Percentiles rank a stretch among this genome's conserved stretches.
These are phyloP conservation scores for Lagenidium giganteum DNA, from an alignment of 352 stramenopile species.

Conservation along the genomic window DNA sequence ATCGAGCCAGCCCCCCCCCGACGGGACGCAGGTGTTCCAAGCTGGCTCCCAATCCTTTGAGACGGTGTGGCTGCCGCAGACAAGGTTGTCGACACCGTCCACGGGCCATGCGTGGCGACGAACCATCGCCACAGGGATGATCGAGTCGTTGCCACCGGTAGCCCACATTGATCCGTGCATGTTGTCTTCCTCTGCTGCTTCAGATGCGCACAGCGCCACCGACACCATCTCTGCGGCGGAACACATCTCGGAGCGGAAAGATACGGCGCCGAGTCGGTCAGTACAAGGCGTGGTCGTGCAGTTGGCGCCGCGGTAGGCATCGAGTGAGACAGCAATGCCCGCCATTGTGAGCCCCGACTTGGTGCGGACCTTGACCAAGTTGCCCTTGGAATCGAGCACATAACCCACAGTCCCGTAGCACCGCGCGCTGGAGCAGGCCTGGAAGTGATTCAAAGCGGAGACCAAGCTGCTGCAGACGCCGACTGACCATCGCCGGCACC, in stretches of 20 bases:
- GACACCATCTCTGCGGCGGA: constrained; percentile 30
- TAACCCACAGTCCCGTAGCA: constrained; percentile 8
- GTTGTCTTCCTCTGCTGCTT: constrained; percentile 1
- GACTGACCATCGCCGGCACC: neutral
- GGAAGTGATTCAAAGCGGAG: constrained; percentile 7
- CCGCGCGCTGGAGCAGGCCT: constrained; percentile 6
- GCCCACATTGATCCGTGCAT: constrained; percentile 23
- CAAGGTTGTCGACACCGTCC: constrained; percentile 2
- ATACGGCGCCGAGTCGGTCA: constrained; percentile 10
- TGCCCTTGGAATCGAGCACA: neutral
- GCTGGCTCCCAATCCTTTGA: constrained; percentile 15
- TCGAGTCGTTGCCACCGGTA: constrained; percentile 9
- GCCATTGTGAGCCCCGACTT: constrained; percentile 13
- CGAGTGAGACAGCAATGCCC: constrained; percentile 18
- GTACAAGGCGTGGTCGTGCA: constrained; percentile 18
- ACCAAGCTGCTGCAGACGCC: neutral
- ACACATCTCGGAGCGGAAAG: constrained; percentile 16
- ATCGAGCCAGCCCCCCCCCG: constrained; percentile 20
- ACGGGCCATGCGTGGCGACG: constrained; percentile 16
- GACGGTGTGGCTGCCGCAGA: constrained; percentile 12
- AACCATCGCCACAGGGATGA: constrained; percentile 8
- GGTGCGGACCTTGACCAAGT: constrained; percentile 1
- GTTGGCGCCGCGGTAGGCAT: constrained; percentile 13
- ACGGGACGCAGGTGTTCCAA: constrained; percentile 17
- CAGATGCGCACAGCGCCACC: constrained; percentile 21